These are phyloP conservation scores for Botrytis hyacinthi DNA, from an alignment of 2,329 filamentous ascomycete species.

Conservation along the genomic window DNA sequence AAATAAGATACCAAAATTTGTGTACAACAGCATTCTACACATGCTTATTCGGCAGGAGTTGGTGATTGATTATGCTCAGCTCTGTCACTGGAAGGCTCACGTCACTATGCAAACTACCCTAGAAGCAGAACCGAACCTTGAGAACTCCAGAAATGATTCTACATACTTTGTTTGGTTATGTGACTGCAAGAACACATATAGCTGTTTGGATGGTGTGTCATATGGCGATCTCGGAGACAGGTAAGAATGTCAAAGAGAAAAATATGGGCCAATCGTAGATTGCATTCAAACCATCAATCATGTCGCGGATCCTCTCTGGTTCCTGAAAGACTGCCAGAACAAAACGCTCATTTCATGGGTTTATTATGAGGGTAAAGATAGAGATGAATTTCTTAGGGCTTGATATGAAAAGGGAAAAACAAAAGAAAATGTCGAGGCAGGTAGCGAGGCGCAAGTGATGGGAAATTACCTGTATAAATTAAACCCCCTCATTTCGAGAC, in stretches of 20 bases:
- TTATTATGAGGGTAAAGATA: neutral
- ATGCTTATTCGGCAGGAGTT: neutral
- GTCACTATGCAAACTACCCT: too few species aligned
- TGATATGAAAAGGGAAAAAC: neutral
- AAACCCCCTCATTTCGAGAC: neutral
- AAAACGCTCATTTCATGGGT: neutral
- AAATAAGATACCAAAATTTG: accelerated
- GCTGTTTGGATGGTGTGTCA: neutral
- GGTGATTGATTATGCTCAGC: neutral
- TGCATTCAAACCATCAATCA: too few species aligned
- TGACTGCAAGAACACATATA: neutral
- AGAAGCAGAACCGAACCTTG: neutral
- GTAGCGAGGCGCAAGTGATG: neutral
- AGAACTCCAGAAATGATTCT: neutral
- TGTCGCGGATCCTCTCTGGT: too few species aligned
- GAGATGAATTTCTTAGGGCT: neutral
- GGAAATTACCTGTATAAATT: neutral
- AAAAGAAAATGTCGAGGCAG: neutral
- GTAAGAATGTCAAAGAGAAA: too few species aligned
- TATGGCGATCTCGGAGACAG: neutral
- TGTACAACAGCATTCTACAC: neutral
- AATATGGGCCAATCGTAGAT: too few species aligned
- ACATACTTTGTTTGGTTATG: neutral
- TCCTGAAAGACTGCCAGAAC: too few species aligned
- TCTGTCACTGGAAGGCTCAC: neutral